Evolutionary conservation across 768 basidiomycete species (phyloP), one percentile per base, ranked within the genome.

Genomic region (Lactarius trivialis): DNA sequence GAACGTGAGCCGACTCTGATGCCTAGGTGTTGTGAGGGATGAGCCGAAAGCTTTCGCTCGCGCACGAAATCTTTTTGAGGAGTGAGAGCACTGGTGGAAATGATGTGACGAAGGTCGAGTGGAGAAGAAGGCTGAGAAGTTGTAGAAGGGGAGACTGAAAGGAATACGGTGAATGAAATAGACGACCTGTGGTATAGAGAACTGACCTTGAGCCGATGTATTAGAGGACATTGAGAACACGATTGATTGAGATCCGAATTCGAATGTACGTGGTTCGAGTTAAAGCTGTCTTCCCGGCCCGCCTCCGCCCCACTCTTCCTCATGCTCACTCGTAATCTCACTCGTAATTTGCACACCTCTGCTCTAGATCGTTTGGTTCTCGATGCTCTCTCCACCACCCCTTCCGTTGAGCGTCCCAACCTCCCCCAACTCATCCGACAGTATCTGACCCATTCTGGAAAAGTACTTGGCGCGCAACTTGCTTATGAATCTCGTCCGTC

Each of bases 1-100:
- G 88, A 88, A 26, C 80, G 79, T 11, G 85, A 86, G 43, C 84
- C 86, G 28, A 85, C 68, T 48, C 81, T 76, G 55, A 69, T 71
- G 45, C 78, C 78, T 19, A 81, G 71, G 61, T 80, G 79, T 65
- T 83, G 82, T 0, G 83, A 82, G 24, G 72, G 61, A 34, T 81
- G 74, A 19, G 76, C 74, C 1, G 78, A 78, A 1, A 78, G 73
- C 33, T 73, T 74, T 59, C 75, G 73, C 55, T 74, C 72, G 55
- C 69, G 71, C 61, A 57, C 68, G 54, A 61, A 73, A 70, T 63
- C 76, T 72, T 57, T 74, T 69, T 28, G 78, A 71, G 56, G 77
- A 68, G 54, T 75, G 60, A 85, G 77, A 51, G 76, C 73, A 14
- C 76, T 72, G 33, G 74, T 74, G 30, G 83, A 84, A 21, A 80